These are phyloP conservation scores for Metarhizium anisopliae DNA, from an alignment of 2,329 filamentous ascomycete genomes.

Conservation along the genomic window DNA sequence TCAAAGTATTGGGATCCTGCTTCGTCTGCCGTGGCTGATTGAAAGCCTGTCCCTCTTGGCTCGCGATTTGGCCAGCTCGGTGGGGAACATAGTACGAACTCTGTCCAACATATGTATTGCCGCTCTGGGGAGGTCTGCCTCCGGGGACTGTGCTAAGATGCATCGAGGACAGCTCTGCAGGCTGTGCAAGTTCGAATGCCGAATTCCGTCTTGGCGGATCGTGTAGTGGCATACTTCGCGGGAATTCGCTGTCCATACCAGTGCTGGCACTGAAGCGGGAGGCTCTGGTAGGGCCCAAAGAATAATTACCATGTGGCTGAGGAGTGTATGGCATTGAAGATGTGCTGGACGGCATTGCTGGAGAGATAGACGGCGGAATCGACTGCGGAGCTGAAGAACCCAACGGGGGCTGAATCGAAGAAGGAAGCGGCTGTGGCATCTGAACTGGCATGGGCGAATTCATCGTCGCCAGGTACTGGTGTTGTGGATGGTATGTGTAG, in stretches of 20 bases:
- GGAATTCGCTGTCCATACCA: constrained; percentile 14
- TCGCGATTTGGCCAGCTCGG: constrained; percentile 7
- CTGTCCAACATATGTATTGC: constrained; percentile 3
- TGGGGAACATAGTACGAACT: constrained; percentile 12
- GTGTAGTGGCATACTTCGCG: constrained; percentile 16
- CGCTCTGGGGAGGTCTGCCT: constrained; percentile 5
- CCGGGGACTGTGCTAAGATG: constrained; percentile 8
- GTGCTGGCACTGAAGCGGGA: constrained; percentile 10
- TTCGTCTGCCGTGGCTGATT: constrained; percentile 12
- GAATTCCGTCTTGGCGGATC: constrained; percentile 12
- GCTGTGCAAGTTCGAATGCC: constrained; percentile 10
- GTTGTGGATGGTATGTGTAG: constrained; percentile 2
- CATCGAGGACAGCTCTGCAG: constrained; percentile 10
- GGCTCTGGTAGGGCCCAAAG: constrained; percentile 10
- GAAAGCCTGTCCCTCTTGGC: constrained; percentile 10
- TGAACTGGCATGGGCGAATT: constrained; percentile 2
- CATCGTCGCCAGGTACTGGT: constrained; percentile 4
- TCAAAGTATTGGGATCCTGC: constrained; percentile 7
- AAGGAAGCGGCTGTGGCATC: constrained; percentile 4
- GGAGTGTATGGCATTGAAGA: constrained; percentile 1
- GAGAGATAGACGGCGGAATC: constrained; percentile 9
- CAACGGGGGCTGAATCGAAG: constrained; percentile 1
- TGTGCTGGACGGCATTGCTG: constrained; percentile 5
- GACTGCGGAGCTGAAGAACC: constrained; percentile 9
- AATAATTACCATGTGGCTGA: constrained; percentile 12